phyloP scores from a whole-genome alignment of 768 basidiomycete species.

The Kwoniella heveanensis region DNA sequence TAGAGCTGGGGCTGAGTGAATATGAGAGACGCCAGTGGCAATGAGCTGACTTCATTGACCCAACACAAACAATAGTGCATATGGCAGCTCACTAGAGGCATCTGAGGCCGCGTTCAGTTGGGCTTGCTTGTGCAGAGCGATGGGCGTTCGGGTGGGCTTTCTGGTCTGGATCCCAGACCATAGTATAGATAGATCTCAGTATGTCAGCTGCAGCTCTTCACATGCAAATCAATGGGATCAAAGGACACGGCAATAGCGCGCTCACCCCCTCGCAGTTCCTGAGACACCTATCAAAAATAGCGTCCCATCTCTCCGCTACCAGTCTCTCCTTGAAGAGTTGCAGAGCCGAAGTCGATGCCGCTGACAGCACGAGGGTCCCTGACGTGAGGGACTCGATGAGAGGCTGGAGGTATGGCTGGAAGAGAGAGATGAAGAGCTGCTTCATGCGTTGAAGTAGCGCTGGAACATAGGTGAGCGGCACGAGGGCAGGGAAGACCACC shows the following conservation, averaged over 20 bases:
- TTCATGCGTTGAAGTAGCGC: conserved; percentile 80
- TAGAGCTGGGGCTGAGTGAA: conserved; percentile 22
- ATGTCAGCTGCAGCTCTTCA: not conserved
- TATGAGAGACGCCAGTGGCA: no score
- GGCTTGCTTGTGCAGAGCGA: conserved; percentile 41
- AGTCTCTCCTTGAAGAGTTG: conserved; percentile 34
- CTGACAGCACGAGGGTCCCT: conserved; percentile 27
- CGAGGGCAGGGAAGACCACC: conserved; percentile 95
- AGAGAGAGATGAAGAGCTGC: conserved; percentile 80
- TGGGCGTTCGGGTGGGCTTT: conserved; percentile 25
- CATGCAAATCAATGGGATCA: no score
- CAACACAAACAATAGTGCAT: no score
- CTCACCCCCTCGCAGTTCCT: conserved; percentile 39
- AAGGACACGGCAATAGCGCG: not conserved
- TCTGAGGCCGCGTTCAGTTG: conserved; percentile 45
- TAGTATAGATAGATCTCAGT: no score
- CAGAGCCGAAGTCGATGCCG: conserved; percentile 28
- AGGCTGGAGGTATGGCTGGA: conserved; percentile 76
- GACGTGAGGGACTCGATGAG: conserved; percentile 73
- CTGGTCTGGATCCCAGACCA: no score
- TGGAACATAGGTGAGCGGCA: conserved; percentile 91
- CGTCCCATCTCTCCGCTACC: conserved; percentile 46
- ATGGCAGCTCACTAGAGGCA: conserved; percentile 25
- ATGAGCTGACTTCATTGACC: no score
- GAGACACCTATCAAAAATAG: conserved; percentile 53